A percentile compares a stretch with the other conserved stretches of the same genome.
These are phyloP conservation scores for Cucurbita ficifolia DNA, from an alignment of 306 rosid species.

Conservation along the genomic window DNA sequence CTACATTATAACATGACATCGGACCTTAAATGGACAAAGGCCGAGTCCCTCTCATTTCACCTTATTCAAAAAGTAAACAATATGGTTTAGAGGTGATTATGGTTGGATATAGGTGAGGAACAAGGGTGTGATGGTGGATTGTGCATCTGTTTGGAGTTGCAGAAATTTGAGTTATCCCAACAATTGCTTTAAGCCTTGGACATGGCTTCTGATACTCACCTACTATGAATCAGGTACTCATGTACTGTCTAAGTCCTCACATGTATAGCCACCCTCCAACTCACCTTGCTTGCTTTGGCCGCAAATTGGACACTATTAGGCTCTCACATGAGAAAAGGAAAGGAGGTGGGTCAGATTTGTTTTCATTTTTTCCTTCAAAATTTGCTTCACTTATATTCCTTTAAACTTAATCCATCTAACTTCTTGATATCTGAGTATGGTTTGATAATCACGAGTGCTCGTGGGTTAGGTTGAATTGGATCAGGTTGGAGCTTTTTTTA, in stretches of 20 bases:
- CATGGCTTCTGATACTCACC: not conserved
- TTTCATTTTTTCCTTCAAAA: not conserved
- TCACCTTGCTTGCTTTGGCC: not conserved
- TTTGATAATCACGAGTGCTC: no score
- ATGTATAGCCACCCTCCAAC: not conserved
- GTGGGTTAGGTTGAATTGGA: no score
- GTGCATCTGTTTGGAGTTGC: not conserved
- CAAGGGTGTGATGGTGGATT: not conserved
- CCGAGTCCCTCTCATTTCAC: not conserved
- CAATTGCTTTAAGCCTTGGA: not conserved
- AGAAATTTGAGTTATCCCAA: not conserved
- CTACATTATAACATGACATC: not conserved
- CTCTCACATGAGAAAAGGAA: not conserved
- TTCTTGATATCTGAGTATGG: not conserved
- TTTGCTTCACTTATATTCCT: not conserved
- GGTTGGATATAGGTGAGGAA: conserved; percentile 5
- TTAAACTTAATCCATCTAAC: not conserved
- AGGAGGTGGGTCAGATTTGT: not conserved
- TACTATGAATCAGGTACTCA: not conserved
- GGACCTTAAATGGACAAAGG: not conserved
- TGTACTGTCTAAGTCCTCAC: not conserved
- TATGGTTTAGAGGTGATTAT: conserved; percentile 1
- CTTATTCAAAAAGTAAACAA: not conserved
- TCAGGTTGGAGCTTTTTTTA: no score
- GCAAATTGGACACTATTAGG: not conserved